These are phyloP conservation scores for Trichoderma koningiopsis DNA, from an alignment of 2,329 filamentous ascomycete species.

Conservation along the genomic window DNA sequence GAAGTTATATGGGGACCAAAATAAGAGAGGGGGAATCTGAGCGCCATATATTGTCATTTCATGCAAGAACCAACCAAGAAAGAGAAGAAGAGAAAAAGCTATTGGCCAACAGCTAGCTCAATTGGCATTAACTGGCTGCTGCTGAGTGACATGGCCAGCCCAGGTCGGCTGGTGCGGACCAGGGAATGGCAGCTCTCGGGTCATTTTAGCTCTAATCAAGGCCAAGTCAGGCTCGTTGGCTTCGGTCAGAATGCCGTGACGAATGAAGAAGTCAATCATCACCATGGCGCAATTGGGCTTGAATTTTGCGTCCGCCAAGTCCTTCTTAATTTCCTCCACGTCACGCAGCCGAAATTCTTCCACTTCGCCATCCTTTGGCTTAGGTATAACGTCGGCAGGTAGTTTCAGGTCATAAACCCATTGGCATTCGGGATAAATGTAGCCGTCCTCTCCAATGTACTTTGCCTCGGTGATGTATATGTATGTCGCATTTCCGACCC, in stretches of 20 bases:
- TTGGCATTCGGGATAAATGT: conserved; percentile 88
- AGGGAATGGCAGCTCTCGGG: conserved; percentile 80
- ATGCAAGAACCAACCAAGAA: neutral
- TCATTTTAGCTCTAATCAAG: conserved; percentile 74
- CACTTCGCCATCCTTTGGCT: conserved; percentile 86
- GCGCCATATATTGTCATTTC: neutral
- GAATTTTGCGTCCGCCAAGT: conserved; percentile 73
- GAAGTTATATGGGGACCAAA: neutral
- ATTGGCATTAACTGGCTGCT: neutral
- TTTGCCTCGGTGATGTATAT: conserved; percentile 75
- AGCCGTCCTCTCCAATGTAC: conserved; percentile 76
- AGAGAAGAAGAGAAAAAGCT: neutral
- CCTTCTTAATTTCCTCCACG: conserved; percentile 72
- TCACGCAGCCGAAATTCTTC: conserved; percentile 78
- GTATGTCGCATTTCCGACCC: conserved; percentile 77
- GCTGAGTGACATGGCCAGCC: conserved; percentile 32
- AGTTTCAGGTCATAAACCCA: conserved; percentile 90
- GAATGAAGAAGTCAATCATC: conserved; percentile 85
- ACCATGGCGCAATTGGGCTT: conserved; percentile 91
- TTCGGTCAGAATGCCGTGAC: conserved; percentile 76
- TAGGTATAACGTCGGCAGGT: conserved; percentile 65
- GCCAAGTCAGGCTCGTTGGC: conserved; percentile 79
- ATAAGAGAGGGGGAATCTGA: neutral
- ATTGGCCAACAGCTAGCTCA: conserved; percentile 5
- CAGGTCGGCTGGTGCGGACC: conserved; percentile 57